phyloP scores from a whole-genome alignment of 2,329 filamentous ascomycete genomes.

The Penicillium crustosum region DNA sequence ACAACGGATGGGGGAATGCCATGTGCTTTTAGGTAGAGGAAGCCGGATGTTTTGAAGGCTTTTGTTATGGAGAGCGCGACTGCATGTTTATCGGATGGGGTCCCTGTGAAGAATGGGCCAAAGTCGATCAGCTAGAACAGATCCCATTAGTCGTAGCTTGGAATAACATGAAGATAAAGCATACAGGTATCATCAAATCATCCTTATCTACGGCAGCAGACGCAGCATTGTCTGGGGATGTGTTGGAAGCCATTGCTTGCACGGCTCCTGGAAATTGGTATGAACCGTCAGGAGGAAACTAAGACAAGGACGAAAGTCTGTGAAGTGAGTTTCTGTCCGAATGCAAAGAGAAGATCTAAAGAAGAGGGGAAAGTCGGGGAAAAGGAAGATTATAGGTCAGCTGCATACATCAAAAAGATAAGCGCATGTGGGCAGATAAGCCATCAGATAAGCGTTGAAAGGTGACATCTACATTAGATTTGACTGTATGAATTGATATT shows the following conservation, averaged over 20 bases:
- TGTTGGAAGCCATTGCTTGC: conserved; percentile 3
- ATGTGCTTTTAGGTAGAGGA: conserved; percentile 84
- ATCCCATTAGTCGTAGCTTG: background rate
- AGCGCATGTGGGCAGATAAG: conserved; percentile 2
- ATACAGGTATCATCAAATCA: conserved; percentile 46
- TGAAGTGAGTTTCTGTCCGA: background rate
- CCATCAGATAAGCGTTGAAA: background rate
- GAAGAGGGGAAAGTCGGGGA: conserved; percentile 7
- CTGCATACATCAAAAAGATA: conserved; percentile 2
- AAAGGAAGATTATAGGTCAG: background rate
- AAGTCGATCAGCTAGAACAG: conserved; percentile 71
- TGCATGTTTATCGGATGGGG: conserved; percentile 58
- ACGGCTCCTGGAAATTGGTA: background rate
- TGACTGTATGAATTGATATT: background rate
- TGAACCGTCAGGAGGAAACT: background rate
- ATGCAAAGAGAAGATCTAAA: background rate
- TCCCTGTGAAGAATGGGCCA: conserved; percentile 66
- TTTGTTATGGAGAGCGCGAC: conserved; percentile 71
- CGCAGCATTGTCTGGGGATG: conserved; percentile 17
- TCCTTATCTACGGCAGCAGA: conserved; percentile 44
- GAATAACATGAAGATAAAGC: background rate
- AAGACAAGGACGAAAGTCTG: background rate
- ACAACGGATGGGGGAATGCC: conserved; percentile 64
- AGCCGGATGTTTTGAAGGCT: conserved; percentile 82
- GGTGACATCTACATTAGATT: background rate